Base-by-base conservation (phyloP, 495 filamentous ascomycete species). In the Parathielavia hyrcaniae region DNA sequence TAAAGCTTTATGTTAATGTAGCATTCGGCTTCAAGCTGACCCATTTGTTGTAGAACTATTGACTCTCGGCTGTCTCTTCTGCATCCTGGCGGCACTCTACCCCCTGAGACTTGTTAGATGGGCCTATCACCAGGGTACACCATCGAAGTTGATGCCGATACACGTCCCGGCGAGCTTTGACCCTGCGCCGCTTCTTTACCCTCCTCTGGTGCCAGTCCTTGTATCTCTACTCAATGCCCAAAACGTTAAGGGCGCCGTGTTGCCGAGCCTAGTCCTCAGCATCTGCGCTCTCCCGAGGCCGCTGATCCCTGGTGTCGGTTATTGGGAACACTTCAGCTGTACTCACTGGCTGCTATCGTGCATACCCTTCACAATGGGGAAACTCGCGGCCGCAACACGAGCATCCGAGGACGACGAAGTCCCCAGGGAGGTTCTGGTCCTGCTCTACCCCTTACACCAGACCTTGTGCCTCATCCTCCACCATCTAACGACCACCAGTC, bases 151-250 rank as follows among this genome's bases (percentile, higher is more conserved):
- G 32, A 53, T 78, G 22, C 72, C 75, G 4, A 51, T 81, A 69
- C 75, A 46, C 14, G 74, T 95, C 17, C 88, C 90, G 1, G 66
- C 83, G 13, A 76, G 79, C 26, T 96, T 97, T 69, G 93, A 98
- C 65, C 93, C 90, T 2, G 93, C 93, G 16, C 89, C 93, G 7
- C 73, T 97, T 10, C 75, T 98, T 19, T 98, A 97, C 64, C 95
- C 93, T 2, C 75, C 85, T 1, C 61, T 86, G 0, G 76, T 96
- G 9, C 89, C 93, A 2, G 64, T 93, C 9, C 77, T 89, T 19
- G 85, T 95, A 38, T 86, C 93, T 5, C 69, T 93, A 6, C 86
- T 90, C 16, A 76, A 96, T n/a, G 79, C 83, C 26, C 75, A 79
- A 20, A 73, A 78, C 48, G 75, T 76, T 35, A 62, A 78, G 22